Conservation (phyloP, 768 basidiomycete genomes). For the Scleroderma bovista region DNA sequence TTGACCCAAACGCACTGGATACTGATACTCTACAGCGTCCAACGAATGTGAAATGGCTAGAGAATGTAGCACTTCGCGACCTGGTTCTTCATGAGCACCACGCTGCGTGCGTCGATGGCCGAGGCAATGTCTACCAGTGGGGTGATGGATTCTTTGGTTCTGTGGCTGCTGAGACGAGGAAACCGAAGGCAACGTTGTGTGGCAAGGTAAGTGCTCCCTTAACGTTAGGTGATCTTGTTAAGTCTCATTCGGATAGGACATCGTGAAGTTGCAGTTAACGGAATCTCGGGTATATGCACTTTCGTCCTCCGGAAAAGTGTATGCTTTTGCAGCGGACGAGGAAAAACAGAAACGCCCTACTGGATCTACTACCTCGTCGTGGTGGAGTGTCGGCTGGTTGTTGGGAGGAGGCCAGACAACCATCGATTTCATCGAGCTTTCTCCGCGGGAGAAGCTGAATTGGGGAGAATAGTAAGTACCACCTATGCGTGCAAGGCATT, state of each 20-base stretch:
- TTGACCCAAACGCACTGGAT: constrained; percentile 36
- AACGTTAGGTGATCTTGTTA: neutral
- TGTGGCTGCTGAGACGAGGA: constrained; percentile 15
- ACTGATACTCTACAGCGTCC: constrained; percentile 45
- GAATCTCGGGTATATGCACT: constrained; percentile 68
- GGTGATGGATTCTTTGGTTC: constrained; percentile 55
- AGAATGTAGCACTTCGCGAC: constrained; percentile 68
- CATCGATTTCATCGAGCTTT: constrained; percentile 57
- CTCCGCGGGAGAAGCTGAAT: constrained; percentile 46
- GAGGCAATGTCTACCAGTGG: constrained; percentile 84
- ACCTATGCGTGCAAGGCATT: neutral
- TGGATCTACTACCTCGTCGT: constrained; percentile 39
- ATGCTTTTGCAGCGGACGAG: constrained; percentile 53
- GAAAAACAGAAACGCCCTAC: constrained; percentile 41
- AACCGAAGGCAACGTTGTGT: constrained; percentile 50
- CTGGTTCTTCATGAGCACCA: constrained; percentile 60
- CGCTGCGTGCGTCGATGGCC: constrained; percentile 72
- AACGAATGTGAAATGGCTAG: constrained; percentile 49
- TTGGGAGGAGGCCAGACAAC: constrained; percentile 44
- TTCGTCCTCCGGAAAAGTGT: constrained; percentile 71
- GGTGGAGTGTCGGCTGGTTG: constrained; percentile 60
- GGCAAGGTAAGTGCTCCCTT: constrained; percentile 51
- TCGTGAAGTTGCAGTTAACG: constrained; percentile 57
- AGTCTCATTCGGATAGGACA: constrained; percentile 47
- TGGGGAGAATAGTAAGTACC: constrained; percentile 61